Conservation (phyloP, 352 stramenopile species). For the Phytophthora pluvialis region DNA sequence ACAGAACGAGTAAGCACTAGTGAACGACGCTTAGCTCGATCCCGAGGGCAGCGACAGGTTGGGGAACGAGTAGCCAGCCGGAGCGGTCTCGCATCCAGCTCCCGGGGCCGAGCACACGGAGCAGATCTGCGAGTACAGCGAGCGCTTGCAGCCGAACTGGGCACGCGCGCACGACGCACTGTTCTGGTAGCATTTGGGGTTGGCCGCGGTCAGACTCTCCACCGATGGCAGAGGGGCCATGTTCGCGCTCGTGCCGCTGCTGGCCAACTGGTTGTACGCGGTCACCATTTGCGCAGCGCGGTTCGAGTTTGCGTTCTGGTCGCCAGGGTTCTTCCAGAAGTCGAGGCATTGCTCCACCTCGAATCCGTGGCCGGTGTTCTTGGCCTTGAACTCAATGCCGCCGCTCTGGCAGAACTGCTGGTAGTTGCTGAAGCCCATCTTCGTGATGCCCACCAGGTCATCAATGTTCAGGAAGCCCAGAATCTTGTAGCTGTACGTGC, state of each 20-base stretch:
- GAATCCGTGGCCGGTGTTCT: conserved; percentile 34
- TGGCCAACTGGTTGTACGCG: conserved; percentile 45
- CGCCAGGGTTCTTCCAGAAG: conserved; percentile 57
- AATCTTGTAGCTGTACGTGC: conserved; percentile 53
- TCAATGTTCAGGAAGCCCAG: conserved; percentile 55
- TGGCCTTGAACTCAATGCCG: conserved; percentile 53
- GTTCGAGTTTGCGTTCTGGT: conserved; percentile 41
- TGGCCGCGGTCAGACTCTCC: conserved; percentile 37
- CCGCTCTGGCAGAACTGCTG: conserved; percentile 52
- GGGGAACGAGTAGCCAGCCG: conserved; percentile 7
- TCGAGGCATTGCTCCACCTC: conserved; percentile 34
- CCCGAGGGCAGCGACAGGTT: conserved; percentile 2
- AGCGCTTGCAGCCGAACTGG: conserved; percentile 59
- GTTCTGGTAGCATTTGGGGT: conserved; percentile 73
- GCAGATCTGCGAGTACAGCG: conserved; percentile 63
- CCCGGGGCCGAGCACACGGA: conserved; percentile 41
- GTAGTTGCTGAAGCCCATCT: conserved; percentile 50
- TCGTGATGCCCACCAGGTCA: conserved; percentile 63
- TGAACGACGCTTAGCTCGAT: neutral
- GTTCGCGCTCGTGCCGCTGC: conserved; percentile 38
- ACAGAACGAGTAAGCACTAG: conserved; percentile 3
- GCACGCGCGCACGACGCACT: conserved; percentile 49
- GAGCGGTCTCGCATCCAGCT: conserved; percentile 5
- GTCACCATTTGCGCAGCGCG: conserved; percentile 32
- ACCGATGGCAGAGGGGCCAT: conserved; percentile 57